Evolutionary conservation across 2,329 filamentous ascomycete species (phyloP), one percentile per base, ranked within the genome.

Genomic region (Zymoseptoria crescenta): DNA sequence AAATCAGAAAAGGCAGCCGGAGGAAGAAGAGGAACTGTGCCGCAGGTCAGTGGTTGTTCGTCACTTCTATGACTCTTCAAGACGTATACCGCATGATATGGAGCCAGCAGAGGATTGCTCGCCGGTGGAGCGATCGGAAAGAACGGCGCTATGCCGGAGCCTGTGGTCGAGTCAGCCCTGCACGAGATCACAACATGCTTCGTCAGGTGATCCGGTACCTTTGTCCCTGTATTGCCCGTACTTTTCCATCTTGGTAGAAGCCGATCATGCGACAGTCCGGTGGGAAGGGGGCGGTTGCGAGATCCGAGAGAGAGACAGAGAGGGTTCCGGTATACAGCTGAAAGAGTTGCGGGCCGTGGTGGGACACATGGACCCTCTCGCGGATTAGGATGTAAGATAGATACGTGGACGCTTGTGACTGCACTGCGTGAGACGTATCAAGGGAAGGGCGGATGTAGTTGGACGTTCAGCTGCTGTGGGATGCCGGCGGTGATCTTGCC

Each of bases 111-210:
- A 64, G 84, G 83, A 61, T 89, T 72, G 59, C 82, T 75, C 9
- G 86, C 82, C 24, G 85, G 83, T 6, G 87, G 83, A 19, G 85
- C 81, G 57, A 92, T 83, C 16, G 94, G 92, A 62, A 97, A 87
- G 78, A 99, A 99, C 59, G 94, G 94, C 64, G 94, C 90, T 73
- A 99, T 95, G 69, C 94, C 93, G 66, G 94, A 96, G 65, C 92
- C 93, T 97, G 67, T 50, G 6, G 20, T 56, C 29, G 59, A 59
- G 62, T 68, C 62, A 68, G 63, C 41, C 57, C 61, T n/a, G 48
- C 29, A 28, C 35, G 1, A 13, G 5, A 45, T 45, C 35, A 6
- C 35, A n/a, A 45, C 24, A 45, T n/a, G n/a, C n/a, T 35, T 45
- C 52, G 16, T 59, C 53, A 55, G 56, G 57, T 53, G 21, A 41